Percentiles rank a stretch among this genome's conserved stretches.
phyloP scores from a whole-genome alignment of 306 rosid species.

The Sphenostylis stenocarpa region DNA sequence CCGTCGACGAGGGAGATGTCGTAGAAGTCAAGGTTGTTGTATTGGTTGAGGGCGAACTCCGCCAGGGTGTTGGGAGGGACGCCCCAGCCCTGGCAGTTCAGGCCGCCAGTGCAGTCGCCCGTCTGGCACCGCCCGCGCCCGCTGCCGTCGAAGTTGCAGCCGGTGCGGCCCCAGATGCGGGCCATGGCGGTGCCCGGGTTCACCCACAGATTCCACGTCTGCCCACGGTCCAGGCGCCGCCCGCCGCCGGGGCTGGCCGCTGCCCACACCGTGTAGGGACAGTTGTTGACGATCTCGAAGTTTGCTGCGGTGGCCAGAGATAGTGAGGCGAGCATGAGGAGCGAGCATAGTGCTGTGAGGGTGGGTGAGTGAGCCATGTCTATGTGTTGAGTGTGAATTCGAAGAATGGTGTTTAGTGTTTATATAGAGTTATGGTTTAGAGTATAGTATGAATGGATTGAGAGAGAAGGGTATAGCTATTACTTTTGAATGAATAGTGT shows the following conservation, averaged over 20 bases:
- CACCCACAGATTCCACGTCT: conserved; percentile 45
- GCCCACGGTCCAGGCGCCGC: conserved; percentile 32
- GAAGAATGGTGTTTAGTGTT: not conserved
- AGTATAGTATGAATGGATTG: not conserved
- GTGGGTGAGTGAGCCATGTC: conserved; percentile 5
- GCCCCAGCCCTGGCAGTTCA: conserved; percentile 44
- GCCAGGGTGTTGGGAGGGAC: conserved; percentile 63
- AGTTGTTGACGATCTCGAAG: conserved; percentile 53
- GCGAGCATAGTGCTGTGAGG: not conserved
- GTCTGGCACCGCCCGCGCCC: conserved; percentile 58
- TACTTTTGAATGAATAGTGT: not conserved
- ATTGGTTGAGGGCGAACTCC: conserved; percentile 50
- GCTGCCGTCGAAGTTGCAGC: conserved; percentile 51
- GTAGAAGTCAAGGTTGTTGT: conserved; percentile 37
- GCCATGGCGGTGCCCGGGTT: conserved; percentile 36
- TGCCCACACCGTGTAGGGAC: conserved; percentile 63
- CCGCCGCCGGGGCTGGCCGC: conserved; percentile 58
- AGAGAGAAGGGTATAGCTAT: not conserved
- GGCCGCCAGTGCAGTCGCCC: conserved; percentile 58
- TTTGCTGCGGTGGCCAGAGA: conserved; percentile 26
- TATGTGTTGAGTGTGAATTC: not conserved
- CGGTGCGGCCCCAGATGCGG: conserved; percentile 74
- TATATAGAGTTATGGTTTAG: conserved; percentile 21
- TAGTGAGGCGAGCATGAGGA: not conserved
- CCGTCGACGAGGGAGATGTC: conserved; percentile 57